Evolutionary conservation across 345 rosid species (phyloP).

Genomic region (Anacardium occidentale): DNA sequence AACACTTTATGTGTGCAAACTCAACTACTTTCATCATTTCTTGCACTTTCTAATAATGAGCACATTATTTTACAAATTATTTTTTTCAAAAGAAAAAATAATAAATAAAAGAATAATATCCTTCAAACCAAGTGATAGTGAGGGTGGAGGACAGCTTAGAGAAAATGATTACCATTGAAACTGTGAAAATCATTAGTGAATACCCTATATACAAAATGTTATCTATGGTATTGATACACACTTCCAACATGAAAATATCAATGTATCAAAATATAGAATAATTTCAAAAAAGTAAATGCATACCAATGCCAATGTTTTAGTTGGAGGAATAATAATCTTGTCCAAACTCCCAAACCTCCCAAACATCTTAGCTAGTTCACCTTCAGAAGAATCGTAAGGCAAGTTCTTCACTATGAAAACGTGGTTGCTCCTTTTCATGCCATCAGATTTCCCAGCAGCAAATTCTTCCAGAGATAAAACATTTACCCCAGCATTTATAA

Average conservation of each 20-base stretch:
- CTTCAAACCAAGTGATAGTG: background rate
- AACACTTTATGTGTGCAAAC: background rate
- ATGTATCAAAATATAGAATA: background rate
- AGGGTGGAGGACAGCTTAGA: background rate
- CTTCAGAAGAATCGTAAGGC: constrained; percentile 86
- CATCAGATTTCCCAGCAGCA: constrained; percentile 58
- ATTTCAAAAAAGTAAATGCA: constrained; percentile 3
- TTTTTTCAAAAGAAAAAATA: too few species aligned
- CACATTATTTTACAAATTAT: background rate
- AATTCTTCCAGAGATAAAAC: constrained; percentile 63
- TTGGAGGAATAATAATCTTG: constrained; percentile 78
- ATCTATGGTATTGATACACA: too few species aligned
- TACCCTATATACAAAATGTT: too few species aligned
- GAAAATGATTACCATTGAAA: background rate
- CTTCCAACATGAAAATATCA: background rate
- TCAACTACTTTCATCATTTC: background rate
- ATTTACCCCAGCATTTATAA: constrained; percentile 79
- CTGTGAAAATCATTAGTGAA: background rate
- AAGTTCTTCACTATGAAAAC: constrained; percentile 84
- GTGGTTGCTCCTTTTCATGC: constrained; percentile 73
- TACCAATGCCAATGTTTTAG: constrained; percentile 93
- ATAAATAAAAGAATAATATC: background rate
- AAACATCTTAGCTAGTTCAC: constrained; percentile 76
- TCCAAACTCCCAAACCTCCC: constrained; percentile 84
- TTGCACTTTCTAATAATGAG: background rate